A percentile compares a stretch with the other conserved stretches of the same genome.
phyloP scores from a whole-genome alignment of 2,329 filamentous ascomycete genomes.

The Neopestalotiopsis sp. region DNA sequence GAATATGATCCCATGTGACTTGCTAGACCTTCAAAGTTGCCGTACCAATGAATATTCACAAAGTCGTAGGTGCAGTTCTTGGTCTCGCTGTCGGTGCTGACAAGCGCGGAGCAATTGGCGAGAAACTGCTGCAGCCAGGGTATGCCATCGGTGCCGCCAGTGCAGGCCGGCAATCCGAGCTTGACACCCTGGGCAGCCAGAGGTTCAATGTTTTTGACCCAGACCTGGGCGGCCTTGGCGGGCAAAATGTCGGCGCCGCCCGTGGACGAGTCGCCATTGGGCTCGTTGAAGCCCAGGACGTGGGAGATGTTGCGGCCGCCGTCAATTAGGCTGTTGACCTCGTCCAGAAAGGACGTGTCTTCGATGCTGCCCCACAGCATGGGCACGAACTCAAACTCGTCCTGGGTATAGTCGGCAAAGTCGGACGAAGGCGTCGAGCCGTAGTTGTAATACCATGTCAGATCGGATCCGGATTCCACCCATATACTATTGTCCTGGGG shows the following conservation, averaged over 20 bases:
- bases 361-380: conserved; percentile 75
- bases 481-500: conserved; percentile 71
- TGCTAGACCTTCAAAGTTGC: conserved; percentile 71
- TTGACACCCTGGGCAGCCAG: conserved; percentile 67
- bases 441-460: conserved; percentile 92
- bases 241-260: conserved; percentile 70
- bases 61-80: conserved; percentile 68
- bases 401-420: conserved; percentile 53
- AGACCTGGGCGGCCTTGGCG: conserved; percentile 66
- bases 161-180: conserved; percentile 73
- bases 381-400: conserved; percentile 74
- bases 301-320: conserved; percentile 64
- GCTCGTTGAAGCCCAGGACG: conserved; percentile 81
- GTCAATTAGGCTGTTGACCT: conserved; percentile 60
- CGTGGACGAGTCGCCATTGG: conserved; percentile 59
- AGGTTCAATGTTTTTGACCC: conserved; percentile 75
- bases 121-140: conserved; percentile 73
- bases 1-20: conserved; percentile 68
- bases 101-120: conserved; percentile 62
- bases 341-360: conserved; percentile 64
- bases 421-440: conserved; percentile 56
- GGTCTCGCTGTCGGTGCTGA: conserved; percentile 47
- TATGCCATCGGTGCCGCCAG: conserved; percentile 63
- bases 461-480: conserved; percentile 57
- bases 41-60: conserved; percentile 71